These are phyloP conservation scores for Trichoderma polysporum DNA, from an alignment of 2,329 filamentous ascomycete genomes.

Conservation along the genomic window DNA sequence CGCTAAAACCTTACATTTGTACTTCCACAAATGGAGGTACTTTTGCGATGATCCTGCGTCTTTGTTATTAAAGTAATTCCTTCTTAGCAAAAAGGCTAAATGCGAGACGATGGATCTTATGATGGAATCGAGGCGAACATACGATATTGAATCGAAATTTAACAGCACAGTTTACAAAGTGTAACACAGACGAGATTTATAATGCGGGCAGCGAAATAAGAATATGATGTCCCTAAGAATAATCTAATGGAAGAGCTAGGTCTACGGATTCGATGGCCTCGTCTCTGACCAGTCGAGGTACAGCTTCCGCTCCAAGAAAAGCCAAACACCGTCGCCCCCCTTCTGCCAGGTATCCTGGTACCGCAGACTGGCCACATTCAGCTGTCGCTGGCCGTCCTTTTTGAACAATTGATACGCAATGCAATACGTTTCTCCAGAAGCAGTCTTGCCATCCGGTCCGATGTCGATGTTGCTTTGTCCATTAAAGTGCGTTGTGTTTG, in stretches of 20 bases:
- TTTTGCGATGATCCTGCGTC: neutral
- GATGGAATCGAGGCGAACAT: neutral
- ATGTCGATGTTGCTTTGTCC: constrained; percentile 17
- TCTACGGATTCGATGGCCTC: constrained; percentile 1
- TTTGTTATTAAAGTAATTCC: too few species aligned
- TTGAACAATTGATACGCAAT: constrained; percentile 7
- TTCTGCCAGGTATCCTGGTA: constrained; percentile 13
- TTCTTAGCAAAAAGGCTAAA: neutral
- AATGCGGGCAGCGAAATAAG: neutral
- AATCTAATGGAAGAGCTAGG: too few species aligned
- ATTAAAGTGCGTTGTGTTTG: constrained; percentile 11
- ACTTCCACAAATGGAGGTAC: neutral
- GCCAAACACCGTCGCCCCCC: neutral
- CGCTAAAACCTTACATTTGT: neutral
- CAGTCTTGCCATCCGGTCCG: neutral
- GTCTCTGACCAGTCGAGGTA: constrained; percentile 14
- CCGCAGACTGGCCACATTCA: constrained; percentile 6
- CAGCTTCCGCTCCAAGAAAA: constrained; percentile 14
- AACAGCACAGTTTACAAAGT: neutral
- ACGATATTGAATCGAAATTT: neutral
- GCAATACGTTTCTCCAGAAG: constrained; percentile 12
- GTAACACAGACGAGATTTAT: neutral
- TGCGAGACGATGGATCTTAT: neutral
- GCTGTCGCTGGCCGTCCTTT: constrained; percentile 1
- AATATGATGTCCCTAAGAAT: neutral